Evolutionary conservation across 1,284 basidiomycete species (phyloP).

Genomic region (Rhodofomes roseus): DNA sequence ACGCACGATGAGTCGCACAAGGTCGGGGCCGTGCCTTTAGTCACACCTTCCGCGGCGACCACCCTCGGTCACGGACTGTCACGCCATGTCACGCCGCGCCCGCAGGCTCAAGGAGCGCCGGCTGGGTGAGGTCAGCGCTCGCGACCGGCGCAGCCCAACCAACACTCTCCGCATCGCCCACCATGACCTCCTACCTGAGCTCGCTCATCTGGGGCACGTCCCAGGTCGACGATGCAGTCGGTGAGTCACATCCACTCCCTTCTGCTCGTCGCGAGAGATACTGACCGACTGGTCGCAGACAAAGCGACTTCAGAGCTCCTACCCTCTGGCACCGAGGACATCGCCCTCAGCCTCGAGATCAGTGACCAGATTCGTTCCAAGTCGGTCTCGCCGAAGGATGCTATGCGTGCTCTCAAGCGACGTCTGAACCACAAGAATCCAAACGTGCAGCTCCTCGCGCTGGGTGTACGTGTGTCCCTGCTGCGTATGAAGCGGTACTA

Average conservation of each 20-base stretch:
- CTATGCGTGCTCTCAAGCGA: conserved; percentile 87
- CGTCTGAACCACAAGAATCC: conserved; percentile 94
- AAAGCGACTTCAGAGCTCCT: conserved; percentile 89
- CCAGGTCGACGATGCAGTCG: conserved; percentile 73
- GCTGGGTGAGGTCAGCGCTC: conserved; percentile 8
- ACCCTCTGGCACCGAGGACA: conserved; percentile 82
- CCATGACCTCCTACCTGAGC: conserved; percentile 43
- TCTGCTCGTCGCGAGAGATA: background rate
- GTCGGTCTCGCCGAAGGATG: conserved; percentile 80
- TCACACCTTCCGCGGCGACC: conserved; percentile 1
- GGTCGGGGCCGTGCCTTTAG: conserved; percentile 20
- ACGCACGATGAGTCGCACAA: conserved; percentile 18
- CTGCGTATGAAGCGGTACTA: background rate
- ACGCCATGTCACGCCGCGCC: conserved; percentile 7
- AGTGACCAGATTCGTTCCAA: conserved; percentile 96
- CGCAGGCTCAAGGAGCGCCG: background rate
- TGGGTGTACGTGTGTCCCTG: conserved; percentile 59
- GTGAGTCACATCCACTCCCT: conserved; percentile 36
- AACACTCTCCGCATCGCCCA: conserved; percentile 5
- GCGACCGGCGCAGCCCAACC: conserved; percentile 6
- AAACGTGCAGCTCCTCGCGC: conserved; percentile 87
- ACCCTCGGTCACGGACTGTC: conserved; percentile 7
- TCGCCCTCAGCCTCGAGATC: conserved; percentile 92
- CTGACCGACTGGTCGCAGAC: conserved; percentile 43
- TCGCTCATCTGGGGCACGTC: conserved; percentile 75